Conservation (phyloP, 495 filamentous ascomycete genomes). For the Annulohypoxylon nitens region DNA sequence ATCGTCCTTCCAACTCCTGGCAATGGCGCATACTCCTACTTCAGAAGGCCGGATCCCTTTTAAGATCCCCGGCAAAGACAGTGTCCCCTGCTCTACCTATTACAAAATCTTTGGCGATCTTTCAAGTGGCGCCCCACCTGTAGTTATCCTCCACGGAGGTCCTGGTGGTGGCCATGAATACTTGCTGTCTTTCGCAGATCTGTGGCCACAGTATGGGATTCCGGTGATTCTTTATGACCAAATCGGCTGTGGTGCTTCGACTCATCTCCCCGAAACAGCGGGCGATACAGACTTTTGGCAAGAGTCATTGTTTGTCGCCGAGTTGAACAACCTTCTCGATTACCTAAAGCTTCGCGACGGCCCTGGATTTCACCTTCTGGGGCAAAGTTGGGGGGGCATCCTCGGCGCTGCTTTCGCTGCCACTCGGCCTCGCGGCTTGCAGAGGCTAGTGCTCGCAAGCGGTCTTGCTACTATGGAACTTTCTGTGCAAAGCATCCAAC, state of each 20-base stretch:
- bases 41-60: background rate
- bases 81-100: background rate
- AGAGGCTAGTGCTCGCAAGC: background rate
- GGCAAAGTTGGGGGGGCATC: constrained; percentile 62
- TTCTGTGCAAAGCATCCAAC: background rate
- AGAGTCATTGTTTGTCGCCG: constrained; percentile 59
- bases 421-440: background rate
- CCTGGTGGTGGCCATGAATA: constrained; percentile 62
- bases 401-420: constrained; percentile 5
- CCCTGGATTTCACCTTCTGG: constrained; percentile 51
- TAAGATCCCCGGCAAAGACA: background rate
- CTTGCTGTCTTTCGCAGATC: constrained; percentile 46
- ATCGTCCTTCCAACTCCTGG: background rate
- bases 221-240: constrained; percentile 67
- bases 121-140: constrained; percentile 33
- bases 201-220: constrained; percentile 51
- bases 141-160: constrained; percentile 62
- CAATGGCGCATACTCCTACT: constrained; percentile 2
- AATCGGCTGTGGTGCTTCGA: constrained; percentile 62
- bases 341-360: constrained; percentile 53
- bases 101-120: constrained; percentile 50
- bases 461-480: background rate
- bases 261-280: constrained; percentile 56
- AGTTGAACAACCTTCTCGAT: constrained; percentile 62
- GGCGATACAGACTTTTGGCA: constrained; percentile 54